Evolutionary conservation across 495 filamentous ascomycete genomes (phyloP).

Genomic region (Xylaria longipes): DNA sequence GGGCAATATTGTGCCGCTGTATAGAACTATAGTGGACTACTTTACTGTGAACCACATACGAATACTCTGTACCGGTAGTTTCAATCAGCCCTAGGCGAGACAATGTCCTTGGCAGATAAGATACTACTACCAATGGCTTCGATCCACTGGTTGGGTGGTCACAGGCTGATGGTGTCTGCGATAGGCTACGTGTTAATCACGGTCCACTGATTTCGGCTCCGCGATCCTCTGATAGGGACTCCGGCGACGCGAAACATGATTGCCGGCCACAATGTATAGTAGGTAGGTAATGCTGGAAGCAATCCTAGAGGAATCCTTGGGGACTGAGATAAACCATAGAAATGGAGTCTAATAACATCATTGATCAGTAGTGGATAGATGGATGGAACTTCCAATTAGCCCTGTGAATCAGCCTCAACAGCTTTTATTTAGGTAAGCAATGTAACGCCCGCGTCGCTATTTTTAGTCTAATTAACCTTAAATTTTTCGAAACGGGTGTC

Average conservation of each 20-base stretch:
- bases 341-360: not conserved
- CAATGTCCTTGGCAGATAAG: not conserved
- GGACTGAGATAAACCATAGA: not conserved
- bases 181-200: not conserved
- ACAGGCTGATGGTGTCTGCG: not conserved
- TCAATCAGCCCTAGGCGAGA: not conserved
- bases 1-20: not conserved
- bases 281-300: not conserved
- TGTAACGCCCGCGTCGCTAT: slow-evolving; percentile 18
- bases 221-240: not conserved
- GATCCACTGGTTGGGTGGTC: not conserved
- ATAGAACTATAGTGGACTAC: not conserved
- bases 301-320: slow-evolving; percentile 2
- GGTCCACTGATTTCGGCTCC: not conserved
- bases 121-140: not conserved
- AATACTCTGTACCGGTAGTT: too few relatives aligned
- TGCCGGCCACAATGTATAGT: slow-evolving; percentile 8
- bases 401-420: not conserved
- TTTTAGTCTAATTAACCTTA: slow-evolving; percentile 26
- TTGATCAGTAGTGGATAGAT: not conserved
- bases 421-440: slow-evolving; percentile 12
- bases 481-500: slow-evolving; percentile 7
- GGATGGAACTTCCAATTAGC: slow-evolving; percentile 4
- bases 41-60: not conserved
- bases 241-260: not conserved